A percentile compares a stretch with the other conserved stretches of the same genome.
Conservation (phyloP, 345 rosid genomes). For the Linum usitatissimum region DNA sequence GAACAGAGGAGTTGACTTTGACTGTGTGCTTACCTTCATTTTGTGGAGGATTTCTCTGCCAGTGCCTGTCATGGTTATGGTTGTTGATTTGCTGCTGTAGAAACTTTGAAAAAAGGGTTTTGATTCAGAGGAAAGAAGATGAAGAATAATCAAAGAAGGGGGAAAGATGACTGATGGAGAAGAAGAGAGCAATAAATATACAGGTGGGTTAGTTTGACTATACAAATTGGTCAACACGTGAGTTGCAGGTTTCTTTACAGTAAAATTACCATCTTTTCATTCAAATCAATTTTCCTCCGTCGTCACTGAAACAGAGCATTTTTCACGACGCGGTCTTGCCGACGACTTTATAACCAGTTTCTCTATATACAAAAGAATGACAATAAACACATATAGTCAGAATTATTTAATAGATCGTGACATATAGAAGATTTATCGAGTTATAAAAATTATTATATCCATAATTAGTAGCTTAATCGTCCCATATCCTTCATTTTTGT, state of each 20-base stretch:
- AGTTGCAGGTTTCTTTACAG: conserved; percentile 18
- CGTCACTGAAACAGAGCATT: not conserved
- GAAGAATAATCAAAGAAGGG: not conserved
- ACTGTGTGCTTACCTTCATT: conserved; percentile 49
- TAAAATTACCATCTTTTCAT: not conserved
- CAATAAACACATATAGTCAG: too few relatives aligned
- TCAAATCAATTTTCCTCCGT: too few relatives aligned
- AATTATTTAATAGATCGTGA: too few relatives aligned
- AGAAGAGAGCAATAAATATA: not conserved
- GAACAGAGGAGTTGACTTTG: not conserved
- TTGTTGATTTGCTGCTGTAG: not conserved
- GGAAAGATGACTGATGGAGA: not conserved
- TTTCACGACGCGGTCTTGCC: conserved; percentile 30
- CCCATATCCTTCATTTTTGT: too few relatives aligned
- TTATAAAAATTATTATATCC: too few relatives aligned
- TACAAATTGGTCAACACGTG: conserved; percentile 13
- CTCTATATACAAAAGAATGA: too few relatives aligned
- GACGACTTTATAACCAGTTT: conserved; percentile 26
- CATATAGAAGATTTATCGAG: too few relatives aligned
- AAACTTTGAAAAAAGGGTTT: not conserved
- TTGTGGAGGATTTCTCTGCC: conserved; percentile 63
- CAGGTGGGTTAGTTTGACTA: not conserved
- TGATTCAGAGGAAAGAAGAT: not conserved
- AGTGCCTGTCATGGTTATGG: conserved; percentile 23
- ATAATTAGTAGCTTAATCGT: too few relatives aligned